phyloP scores from a whole-genome alignment of 2,329 filamentous ascomycete species.

The Rhinocladiella similis region DNA sequence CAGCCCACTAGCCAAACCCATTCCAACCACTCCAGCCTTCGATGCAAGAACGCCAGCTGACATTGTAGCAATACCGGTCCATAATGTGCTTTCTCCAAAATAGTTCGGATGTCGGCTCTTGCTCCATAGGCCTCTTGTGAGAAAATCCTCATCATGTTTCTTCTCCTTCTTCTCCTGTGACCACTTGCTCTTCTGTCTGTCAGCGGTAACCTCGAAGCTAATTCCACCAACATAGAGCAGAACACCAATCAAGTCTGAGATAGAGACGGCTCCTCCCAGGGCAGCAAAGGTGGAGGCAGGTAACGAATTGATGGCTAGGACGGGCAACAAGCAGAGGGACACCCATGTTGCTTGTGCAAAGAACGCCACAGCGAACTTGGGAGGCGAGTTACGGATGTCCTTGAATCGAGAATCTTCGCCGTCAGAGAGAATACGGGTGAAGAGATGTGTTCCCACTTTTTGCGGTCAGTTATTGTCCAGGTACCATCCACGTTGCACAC shows the following conservation, averaged over 20 bases:
- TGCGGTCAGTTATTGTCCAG: background rate
- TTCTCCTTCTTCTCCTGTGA: slow-evolving; percentile 61
- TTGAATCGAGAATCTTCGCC: slow-evolving; percentile 63
- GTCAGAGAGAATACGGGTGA: slow-evolving; percentile 59
- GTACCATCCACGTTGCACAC: slow-evolving; percentile 25
- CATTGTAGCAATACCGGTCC: slow-evolving; percentile 65
- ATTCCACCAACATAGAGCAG: slow-evolving; percentile 61
- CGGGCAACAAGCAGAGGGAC: slow-evolving; percentile 64
- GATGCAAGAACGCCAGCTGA: slow-evolving; percentile 58
- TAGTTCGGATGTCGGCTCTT: slow-evolving; percentile 67
- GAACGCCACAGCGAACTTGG: slow-evolving; percentile 57
- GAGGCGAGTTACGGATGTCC: slow-evolving; percentile 51
- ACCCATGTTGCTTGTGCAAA: slow-evolving; percentile 68
- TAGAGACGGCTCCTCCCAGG: slow-evolving; percentile 46
- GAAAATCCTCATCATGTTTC: slow-evolving; percentile 66
- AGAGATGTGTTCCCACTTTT: slow-evolving; percentile 65
- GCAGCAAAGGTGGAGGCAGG: slow-evolving; percentile 54
- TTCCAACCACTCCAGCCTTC: slow-evolving; percentile 55
- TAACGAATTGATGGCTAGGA: slow-evolving; percentile 64
- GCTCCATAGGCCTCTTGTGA: slow-evolving; percentile 64
- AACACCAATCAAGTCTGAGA: slow-evolving; percentile 59
- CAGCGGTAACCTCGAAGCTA: slow-evolving; percentile 61
- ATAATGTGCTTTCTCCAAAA: slow-evolving; percentile 70
- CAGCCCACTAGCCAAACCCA: slow-evolving; percentile 53
- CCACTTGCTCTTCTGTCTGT: slow-evolving; percentile 66